Conservation (phyloP, 345 rosid genomes). For the Citrus inodora region DNA sequence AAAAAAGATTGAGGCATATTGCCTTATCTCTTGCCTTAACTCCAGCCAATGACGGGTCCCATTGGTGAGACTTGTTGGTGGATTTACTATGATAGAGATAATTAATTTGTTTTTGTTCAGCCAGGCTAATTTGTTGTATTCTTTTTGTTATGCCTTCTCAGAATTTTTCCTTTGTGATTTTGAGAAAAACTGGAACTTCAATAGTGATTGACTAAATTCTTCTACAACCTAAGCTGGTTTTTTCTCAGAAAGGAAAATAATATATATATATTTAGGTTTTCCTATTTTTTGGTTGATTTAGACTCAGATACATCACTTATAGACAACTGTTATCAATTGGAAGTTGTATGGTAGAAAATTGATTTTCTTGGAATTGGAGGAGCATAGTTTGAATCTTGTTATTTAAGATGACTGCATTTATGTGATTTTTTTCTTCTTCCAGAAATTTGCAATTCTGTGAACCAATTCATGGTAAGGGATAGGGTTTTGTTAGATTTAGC, state of each 20-base stretch:
- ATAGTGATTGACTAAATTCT: neutral
- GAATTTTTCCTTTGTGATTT: too few species aligned
- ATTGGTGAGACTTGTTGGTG: conserved; percentile 8
- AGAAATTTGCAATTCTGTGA: neutral
- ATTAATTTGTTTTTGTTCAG: neutral
- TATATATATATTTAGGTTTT: neutral
- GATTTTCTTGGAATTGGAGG: neutral
- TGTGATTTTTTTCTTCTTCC: neutral
- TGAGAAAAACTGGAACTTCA: neutral
- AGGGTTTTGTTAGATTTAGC: neutral
- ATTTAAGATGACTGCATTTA: neutral
- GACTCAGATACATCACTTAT: neutral
- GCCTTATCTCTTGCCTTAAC: neutral
- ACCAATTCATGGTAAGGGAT: neutral
- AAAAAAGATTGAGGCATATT: neutral
- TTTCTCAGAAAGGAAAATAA: neutral
- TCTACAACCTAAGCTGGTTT: neutral
- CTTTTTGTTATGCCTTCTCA: too few species aligned
- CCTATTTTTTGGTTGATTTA: neutral
- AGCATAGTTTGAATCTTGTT: neutral
- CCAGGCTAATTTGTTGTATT: too few species aligned
- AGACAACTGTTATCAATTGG: neutral
- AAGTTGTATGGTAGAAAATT: neutral
- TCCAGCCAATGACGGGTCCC: conserved; percentile 3
- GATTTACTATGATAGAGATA: neutral